Evolutionary conservation across 805 yeast genomes (phyloP).

Genomic region (Vanderwaltozyma tropicalis): DNA sequence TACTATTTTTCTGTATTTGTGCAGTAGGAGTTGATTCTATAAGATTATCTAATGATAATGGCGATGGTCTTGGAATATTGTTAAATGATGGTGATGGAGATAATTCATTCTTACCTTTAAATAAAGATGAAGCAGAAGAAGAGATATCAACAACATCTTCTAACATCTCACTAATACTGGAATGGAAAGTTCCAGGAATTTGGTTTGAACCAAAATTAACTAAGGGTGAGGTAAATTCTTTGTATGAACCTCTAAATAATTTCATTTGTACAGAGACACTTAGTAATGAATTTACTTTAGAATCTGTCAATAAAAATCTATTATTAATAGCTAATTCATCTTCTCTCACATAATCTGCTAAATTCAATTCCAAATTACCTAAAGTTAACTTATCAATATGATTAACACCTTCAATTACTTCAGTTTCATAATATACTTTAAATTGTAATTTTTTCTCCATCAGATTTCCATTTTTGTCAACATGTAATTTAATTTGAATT

Average conservation of each 20-base stretch:
- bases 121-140: slow-evolving; percentile 1
- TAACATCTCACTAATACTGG: slow-evolving; percentile 2
- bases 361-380: slow-evolving; percentile 58
- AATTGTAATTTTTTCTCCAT: slow-evolving; percentile 30
- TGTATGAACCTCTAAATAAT: slow-evolving; percentile 30
- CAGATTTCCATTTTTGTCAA: slow-evolving; percentile 30
- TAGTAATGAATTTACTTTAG: slow-evolving; percentile 75
- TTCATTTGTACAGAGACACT: slow-evolving; percentile 47
- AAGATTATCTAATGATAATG: too few species aligned
- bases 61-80: background rate
- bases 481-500: slow-evolving; percentile 34
- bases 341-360: slow-evolving; percentile 54
- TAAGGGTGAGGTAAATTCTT: slow-evolving; percentile 20
- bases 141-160: slow-evolving; percentile 1
- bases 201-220: slow-evolving; percentile 14
- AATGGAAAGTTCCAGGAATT: slow-evolving; percentile 14
- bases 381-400: slow-evolving; percentile 21
- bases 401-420: slow-evolving; percentile 1
- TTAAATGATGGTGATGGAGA: background rate
- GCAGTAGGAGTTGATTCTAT: background rate
- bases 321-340: slow-evolving; percentile 43
- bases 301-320: slow-evolving; percentile 61
- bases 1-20: background rate
- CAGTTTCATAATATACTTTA: slow-evolving; percentile 36
- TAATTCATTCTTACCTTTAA: background rate